Percentiles rank a stretch among this genome's conserved stretches.
These are phyloP conservation scores for Trichothecium roseum DNA, from an alignment of 2,329 filamentous ascomycete species.

Conservation along the genomic window DNA sequence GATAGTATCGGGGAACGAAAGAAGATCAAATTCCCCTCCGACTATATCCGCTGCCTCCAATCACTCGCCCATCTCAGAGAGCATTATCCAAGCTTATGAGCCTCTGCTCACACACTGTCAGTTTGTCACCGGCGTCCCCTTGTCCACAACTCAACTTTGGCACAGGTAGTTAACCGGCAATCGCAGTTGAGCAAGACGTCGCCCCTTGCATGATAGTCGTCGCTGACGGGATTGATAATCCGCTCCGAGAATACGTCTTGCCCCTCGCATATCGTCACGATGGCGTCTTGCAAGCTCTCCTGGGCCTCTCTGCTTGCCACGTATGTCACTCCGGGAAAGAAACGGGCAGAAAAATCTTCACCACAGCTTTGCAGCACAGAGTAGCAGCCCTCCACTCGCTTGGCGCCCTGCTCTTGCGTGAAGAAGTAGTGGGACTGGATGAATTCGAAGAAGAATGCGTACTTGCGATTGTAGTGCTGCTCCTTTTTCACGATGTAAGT, in stretches of 20 bases:
- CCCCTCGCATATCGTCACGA: conserved; percentile 13
- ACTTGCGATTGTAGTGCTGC: conserved; percentile 12
- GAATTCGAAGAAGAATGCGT: conserved; percentile 12
- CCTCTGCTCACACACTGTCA: conserved; percentile 7
- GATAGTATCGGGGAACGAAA: no score
- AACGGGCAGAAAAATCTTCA: conserved; percentile 5
- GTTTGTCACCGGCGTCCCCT: no score
- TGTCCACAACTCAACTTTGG: background rate
- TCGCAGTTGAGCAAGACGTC: conserved; percentile 10
- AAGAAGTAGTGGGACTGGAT: conserved; percentile 6
- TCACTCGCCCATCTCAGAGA: no score
- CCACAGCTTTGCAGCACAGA: conserved; percentile 11
- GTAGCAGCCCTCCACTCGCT: conserved; percentile 12
- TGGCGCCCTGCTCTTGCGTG: conserved; percentile 9
- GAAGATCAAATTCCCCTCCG: no score
- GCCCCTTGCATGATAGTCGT: conserved; percentile 11
- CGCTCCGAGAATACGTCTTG: conserved; percentile 12
- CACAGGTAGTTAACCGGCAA: background rate
- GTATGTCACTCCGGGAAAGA: conserved; percentile 9
- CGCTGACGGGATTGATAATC: conserved; percentile 10
- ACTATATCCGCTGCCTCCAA: no score
- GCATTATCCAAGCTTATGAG: conserved; percentile 1
- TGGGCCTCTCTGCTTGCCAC: conserved; percentile 15
- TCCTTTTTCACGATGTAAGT: conserved; percentile 16
- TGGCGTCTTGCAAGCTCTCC: conserved; percentile 15